Conservation (phyloP, 768 basidiomycete species). For the Boletus pseudopeckii region DNA sequence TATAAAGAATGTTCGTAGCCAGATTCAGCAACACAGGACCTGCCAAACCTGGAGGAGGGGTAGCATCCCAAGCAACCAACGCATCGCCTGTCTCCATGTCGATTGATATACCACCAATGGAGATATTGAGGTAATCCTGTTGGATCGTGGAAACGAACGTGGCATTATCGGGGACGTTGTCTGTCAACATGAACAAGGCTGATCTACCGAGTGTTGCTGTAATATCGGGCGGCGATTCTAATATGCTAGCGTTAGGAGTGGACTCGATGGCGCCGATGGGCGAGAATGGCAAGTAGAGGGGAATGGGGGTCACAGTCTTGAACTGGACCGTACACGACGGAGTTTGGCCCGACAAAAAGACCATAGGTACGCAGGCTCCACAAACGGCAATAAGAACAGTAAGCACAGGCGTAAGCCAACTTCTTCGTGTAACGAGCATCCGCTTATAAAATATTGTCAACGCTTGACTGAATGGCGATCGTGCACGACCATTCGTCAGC, state of each 20-base stretch:
- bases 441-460: constrained; percentile 75
- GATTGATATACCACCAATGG: constrained; percentile 67
- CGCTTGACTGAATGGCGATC: constrained; percentile 61
- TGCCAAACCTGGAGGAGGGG: constrained; percentile 51
- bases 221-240: constrained; percentile 56
- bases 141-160: constrained; percentile 56
- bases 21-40: constrained; percentile 66
- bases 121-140: constrained; percentile 50
- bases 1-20: constrained; percentile 63
- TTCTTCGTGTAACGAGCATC: constrained; percentile 54
- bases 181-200: constrained; percentile 33
- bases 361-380: constrained; percentile 63
- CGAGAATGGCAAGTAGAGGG: constrained; percentile 56
- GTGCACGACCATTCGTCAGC: constrained; percentile 46
- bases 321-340: constrained; percentile 49
- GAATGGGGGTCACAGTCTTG: constrained; percentile 34
- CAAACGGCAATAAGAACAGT: constrained; percentile 52
- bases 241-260: constrained; percentile 34
- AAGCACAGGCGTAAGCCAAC: constrained; percentile 65
- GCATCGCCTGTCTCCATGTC: constrained; percentile 47
- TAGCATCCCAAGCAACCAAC: constrained; percentile 70
- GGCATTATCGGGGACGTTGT: constrained; percentile 49
- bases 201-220: constrained; percentile 44
- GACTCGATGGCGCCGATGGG: constrained; percentile 35
- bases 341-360: constrained; percentile 53